Evolutionary conservation across 345 rosid genomes (phyloP).

Genomic region (Gossypium ekmanianum): DNA sequence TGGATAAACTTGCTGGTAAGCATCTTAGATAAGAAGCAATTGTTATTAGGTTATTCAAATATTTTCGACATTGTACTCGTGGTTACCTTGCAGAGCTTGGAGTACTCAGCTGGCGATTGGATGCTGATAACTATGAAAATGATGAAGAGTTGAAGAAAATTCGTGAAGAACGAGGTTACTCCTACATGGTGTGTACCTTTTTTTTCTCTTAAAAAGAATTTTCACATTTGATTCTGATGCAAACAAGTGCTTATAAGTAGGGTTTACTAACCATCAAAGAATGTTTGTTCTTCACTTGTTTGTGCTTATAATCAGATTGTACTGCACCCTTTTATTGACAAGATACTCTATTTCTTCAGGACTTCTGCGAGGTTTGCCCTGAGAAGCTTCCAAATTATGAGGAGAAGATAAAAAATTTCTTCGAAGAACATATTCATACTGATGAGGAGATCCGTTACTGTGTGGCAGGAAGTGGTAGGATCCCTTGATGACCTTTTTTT

Average conservation of each 20-base stretch:
- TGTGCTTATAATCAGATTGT: neutral
- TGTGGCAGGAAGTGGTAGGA: constrained; percentile 87
- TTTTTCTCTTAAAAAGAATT: neutral
- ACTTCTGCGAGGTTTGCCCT: constrained; percentile 85
- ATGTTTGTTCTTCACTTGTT: neutral
- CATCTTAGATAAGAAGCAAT: constrained; percentile 4
- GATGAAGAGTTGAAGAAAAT: constrained; percentile 88
- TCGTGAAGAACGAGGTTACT: constrained; percentile 79
- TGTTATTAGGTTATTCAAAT: neutral
- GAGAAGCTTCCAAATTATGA: constrained; percentile 87
- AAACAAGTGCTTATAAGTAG: neutral
- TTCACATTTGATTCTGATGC: neutral
- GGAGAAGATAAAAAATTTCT: constrained; percentile 76
- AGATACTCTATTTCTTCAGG: constrained; percentile 33
- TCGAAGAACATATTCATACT: constrained; percentile 92
- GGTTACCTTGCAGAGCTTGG: constrained; percentile 60
- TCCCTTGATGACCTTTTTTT: neutral
- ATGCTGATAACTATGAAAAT: constrained; percentile 86
- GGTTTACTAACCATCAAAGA: neutral
- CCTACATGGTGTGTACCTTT: constrained; percentile 62
- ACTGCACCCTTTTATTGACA: neutral
- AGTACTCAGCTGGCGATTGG: constrained; percentile 82
- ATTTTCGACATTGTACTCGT: constrained; percentile 1
- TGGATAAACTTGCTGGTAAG: constrained; percentile 69
- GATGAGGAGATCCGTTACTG: constrained; percentile 95